A percentile compares a stretch with the other conserved stretches of the same genome.
Conservation (phyloP, 768 basidiomycete genomes). For the Phlebiopsis flavidoalba region DNA sequence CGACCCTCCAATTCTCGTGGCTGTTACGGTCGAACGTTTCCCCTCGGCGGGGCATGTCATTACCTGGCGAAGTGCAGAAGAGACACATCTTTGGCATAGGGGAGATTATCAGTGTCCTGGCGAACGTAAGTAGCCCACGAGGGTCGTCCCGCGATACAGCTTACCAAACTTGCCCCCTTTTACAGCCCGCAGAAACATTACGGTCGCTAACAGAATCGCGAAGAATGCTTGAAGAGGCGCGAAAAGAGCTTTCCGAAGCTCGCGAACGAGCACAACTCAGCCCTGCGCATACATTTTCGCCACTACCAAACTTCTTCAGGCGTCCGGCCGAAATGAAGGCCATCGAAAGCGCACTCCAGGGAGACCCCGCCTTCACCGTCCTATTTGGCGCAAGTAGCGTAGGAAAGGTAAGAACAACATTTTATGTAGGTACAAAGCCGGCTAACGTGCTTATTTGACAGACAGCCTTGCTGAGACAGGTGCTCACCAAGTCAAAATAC, state of each 20-base stretch:
- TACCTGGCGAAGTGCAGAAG: slow-evolving; percentile 57
- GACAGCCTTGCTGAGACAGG: slow-evolving; percentile 77
- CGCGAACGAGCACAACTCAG: slow-evolving; percentile 62
- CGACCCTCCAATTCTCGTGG: slow-evolving; percentile 49
- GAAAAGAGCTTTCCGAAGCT: slow-evolving; percentile 66
- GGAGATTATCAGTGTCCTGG: slow-evolving; percentile 69
- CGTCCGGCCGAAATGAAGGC: slow-evolving; percentile 62
- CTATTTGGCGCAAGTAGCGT: slow-evolving; percentile 78
- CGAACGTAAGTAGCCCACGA: slow-evolving; percentile 49
- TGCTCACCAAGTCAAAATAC: slow-evolving; percentile 61
- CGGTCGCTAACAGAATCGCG: slow-evolving; percentile 77
- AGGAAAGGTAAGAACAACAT: slow-evolving; percentile 58
- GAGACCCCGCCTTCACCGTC: slow-evolving; percentile 74
- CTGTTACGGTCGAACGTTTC: slow-evolving; percentile 73
- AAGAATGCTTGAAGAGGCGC: slow-evolving; percentile 70
- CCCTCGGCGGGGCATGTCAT: slow-evolving; percentile 50
- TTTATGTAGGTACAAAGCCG: neutral
- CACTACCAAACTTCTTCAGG: slow-evolving; percentile 69
- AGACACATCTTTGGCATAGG: slow-evolving; percentile 77
- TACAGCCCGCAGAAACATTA: slow-evolving; percentile 72
- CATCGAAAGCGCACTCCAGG: slow-evolving; percentile 60
- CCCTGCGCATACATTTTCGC: slow-evolving; percentile 73
- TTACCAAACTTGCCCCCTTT: neutral
- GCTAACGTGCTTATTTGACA: slow-evolving; percentile 23
- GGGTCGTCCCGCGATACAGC: slow-evolving; percentile 2